Percentiles rank a stretch among this genome's conserved stretches.
phyloP scores from a whole-genome alignment of 176 grass and related monocot species.

The Coix lacrymajobi region DNA sequence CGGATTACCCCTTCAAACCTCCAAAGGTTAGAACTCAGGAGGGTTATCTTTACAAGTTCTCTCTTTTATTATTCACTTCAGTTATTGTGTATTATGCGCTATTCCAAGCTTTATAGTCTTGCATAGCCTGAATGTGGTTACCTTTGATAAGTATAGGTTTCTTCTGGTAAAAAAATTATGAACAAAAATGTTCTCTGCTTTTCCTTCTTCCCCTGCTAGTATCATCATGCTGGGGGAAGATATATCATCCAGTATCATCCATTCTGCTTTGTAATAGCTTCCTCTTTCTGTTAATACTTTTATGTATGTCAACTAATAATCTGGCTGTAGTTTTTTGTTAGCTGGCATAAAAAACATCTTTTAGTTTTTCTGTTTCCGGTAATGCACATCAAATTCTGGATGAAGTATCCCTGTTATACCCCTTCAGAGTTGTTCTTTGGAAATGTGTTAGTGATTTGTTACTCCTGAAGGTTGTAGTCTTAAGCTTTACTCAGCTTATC shows the following conservation, averaged over 20 bases:
- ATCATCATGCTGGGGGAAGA: not conserved
- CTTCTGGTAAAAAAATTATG: not conserved
- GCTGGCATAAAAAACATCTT: not conserved
- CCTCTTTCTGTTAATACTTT: not conserved
- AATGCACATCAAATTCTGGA: not conserved
- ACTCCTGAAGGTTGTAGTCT: too few species aligned
- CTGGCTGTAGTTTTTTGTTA: not conserved
- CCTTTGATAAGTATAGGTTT: not conserved
- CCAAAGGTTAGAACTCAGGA: conserved; percentile 35
- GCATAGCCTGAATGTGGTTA: not conserved
- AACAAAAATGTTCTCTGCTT: not conserved
- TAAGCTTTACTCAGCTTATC: not conserved
- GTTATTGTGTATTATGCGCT: not conserved
- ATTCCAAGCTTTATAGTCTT: not conserved
- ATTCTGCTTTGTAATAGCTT: not conserved
- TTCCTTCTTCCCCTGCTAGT: not conserved
- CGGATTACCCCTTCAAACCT: conserved; percentile 57
- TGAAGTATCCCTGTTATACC: not conserved
- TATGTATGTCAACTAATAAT: not conserved
- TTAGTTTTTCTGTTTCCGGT: not conserved
- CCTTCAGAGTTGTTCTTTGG: conserved; percentile 1
- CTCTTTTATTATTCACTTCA: not conserved
- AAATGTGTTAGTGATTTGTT: not conserved
- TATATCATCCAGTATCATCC: not conserved
- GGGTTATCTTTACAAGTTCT: not conserved